Conservation (phyloP, 23 red algal species). For the Gracilaria vermiculophylla region DNA sequence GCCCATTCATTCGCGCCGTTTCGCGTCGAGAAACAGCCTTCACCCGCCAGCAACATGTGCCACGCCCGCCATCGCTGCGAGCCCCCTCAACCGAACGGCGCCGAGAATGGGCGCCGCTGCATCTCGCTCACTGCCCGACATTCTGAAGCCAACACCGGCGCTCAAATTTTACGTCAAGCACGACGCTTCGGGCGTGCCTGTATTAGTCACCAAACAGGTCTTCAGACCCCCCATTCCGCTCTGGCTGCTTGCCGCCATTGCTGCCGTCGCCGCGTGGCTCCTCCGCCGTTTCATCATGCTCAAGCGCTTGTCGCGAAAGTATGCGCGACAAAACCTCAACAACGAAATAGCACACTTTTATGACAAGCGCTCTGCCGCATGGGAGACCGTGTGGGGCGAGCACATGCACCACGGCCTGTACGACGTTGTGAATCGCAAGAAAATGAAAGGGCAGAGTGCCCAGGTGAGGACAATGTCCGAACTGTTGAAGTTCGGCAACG, state of each 20-base stretch:
- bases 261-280: conserved; percentile 13
- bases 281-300: conserved; percentile 40
- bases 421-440: conserved; percentile 46
- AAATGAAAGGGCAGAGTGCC: conserved; percentile 57
- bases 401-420: conserved; percentile 99
- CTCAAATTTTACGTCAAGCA: background rate
- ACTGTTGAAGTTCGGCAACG: conserved; percentile 64
- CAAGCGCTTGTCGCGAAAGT: conserved; percentile 9
- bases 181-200: conserved; percentile 27
- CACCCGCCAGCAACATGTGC: no score
- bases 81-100: background rate
- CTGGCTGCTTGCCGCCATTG: conserved; percentile 38
- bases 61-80: background rate
- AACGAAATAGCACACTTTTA: conserved; percentile 73
- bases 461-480: conserved; percentile 87
- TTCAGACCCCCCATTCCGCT: background rate
- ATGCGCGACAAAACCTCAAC: conserved; percentile 40
- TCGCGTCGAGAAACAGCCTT: background rate
- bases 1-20: background rate
- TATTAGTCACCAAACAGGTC: conserved; percentile 3
- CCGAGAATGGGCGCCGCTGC: background rate
- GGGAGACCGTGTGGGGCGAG: conserved; percentile 97
- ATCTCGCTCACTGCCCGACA: background rate
- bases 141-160: background rate
- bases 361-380: conserved; percentile 60